Percentiles rank a stretch among this genome's conserved stretches.
Evolutionary conservation across 2,329 filamentous ascomycete species (phyloP).

Genomic region (Cytospora mali): DNA sequence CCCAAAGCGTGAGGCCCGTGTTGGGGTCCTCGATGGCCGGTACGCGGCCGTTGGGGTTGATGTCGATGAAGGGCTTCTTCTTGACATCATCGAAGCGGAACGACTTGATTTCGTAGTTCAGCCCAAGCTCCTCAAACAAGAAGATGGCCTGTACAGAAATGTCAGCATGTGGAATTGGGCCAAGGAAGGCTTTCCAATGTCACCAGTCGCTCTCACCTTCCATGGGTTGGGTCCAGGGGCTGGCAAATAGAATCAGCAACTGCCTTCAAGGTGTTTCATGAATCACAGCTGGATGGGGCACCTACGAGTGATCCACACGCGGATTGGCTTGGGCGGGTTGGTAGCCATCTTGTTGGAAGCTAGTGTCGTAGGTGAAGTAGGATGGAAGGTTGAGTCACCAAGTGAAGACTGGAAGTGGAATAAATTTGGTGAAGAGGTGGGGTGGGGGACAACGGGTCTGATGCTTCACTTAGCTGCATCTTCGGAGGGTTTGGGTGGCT

Average conservation of each 20-base stretch:
- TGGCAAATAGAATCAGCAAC: neutral
- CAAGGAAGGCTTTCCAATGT: rapidly evolving
- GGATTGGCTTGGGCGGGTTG: neutral
- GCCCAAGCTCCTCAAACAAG: slow-evolving; percentile 40
- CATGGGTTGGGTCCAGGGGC: slow-evolving; percentile 10
- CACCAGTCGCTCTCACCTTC: slow-evolving; percentile 8
- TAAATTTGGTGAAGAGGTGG: neutral
- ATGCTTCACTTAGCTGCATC: neutral
- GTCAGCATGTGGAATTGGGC: slow-evolving; percentile 23
- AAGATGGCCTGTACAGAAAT: slow-evolving; percentile 37
- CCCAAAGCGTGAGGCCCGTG: slow-evolving; percentile 37
- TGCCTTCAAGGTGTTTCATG: no score
- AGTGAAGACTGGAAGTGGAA: neutral
- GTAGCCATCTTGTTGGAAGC: neutral
- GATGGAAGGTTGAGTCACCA: no score
- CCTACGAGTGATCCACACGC: slow-evolving; percentile 11
- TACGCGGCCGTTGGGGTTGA: slow-evolving; percentile 42
- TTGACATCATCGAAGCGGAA: slow-evolving; percentile 34
- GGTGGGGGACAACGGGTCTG: no score
- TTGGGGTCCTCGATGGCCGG: slow-evolving; percentile 42
- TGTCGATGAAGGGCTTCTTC: slow-evolving; percentile 32
- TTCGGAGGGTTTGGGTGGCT: neutral
- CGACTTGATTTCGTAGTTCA: slow-evolving; percentile 38
- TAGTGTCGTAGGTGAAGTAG: neutral
- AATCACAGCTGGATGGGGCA: neutral